These are phyloP conservation scores for Komagataea norvegica DNA, from an alignment of 1,139 yeast species.

Conservation along the genomic window DNA sequence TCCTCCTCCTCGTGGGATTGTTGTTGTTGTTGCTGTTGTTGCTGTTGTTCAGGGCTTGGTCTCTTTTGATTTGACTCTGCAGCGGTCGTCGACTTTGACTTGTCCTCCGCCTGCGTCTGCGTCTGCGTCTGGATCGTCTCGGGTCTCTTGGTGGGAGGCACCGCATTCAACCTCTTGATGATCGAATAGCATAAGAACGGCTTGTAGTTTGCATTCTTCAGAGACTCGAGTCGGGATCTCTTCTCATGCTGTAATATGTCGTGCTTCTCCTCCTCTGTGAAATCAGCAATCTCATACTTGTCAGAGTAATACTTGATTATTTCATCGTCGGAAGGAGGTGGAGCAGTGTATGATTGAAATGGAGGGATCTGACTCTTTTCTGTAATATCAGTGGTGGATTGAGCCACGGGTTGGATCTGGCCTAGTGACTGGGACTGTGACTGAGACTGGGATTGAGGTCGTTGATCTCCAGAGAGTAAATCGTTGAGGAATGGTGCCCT, in stretches of 20 bases:
- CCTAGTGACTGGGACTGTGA: not conserved
- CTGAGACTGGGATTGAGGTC: not conserved
- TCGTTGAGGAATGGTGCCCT: constrained; percentile 9
- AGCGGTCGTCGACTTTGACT: not conserved
- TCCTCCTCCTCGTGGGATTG: not conserved
- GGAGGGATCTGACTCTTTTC: too few species aligned
- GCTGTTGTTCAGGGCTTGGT: too few species aligned
- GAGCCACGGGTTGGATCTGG: not conserved
- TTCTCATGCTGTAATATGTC: constrained; percentile 27
- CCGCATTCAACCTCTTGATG: constrained; percentile 25
- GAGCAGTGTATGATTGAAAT: too few species aligned
- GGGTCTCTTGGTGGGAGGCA: constrained; percentile 12
- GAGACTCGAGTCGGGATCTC: constrained; percentile 24
- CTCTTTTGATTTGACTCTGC: not conserved
- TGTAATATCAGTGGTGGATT: too few species aligned
- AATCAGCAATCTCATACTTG: constrained; percentile 24
- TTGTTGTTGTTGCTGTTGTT: not conserved
- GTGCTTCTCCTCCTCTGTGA: constrained; percentile 26
- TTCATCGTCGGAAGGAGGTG: constrained; percentile 22
- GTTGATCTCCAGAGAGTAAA: not conserved
- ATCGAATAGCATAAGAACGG: constrained; percentile 27
- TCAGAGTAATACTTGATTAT: constrained; percentile 25
- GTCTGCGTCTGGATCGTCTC: constrained; percentile 4
- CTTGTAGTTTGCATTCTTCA: constrained; percentile 25
- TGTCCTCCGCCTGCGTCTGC: not conserved